Evolutionary conservation across 2,329 filamentous ascomycete genomes (phyloP), one percentile per base, ranked within the genome.

Genomic region (Diplodia seriata): DNA sequence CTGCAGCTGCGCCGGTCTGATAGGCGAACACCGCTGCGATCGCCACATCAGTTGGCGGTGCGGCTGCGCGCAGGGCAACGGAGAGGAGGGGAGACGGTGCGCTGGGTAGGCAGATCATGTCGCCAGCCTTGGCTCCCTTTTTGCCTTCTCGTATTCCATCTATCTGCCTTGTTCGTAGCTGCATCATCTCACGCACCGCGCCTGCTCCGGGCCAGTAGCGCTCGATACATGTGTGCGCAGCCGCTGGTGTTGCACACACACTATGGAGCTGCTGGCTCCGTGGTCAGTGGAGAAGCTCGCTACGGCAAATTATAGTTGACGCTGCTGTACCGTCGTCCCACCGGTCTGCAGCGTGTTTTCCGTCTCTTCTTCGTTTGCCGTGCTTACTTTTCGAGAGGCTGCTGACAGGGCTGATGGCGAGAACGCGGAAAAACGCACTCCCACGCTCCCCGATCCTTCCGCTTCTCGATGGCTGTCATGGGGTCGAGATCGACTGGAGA

Each of bases 131-230:
- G 33, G 54, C 54, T 38, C 54, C 3, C 33, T 38, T 56, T 36
- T 38, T 26, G 26, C 6, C 15, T 31, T 29, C 43, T 62, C 57
- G 57, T 62, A 62, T 62, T 62, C 29, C 57, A 62, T 62, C 57
- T 36, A 50, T 62, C 36, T 62, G 18, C 18, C 57, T 56, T 29
- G 38, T 14, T 40, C 31, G 23, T 20, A 12, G 15, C n/a, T 59
- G 56, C 56, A 59, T 29, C 56, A 59, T 59, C 56, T 29, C 55
- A 43, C 55, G 31, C 55, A 29, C 23, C 14, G 38, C 4, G 15
- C 12, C n/a, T 12, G 14, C 11, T n/a, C 23, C 31, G 36, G 49
- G n/a, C 18, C 31, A 23, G 54, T n/a, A 38, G 33, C 54, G 54
- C 33, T 26, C 54, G 33, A 33, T n/a, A 56, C 54, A 20, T 38